These are phyloP conservation scores for Chaetomium olivaceum DNA, from an alignment of 2,329 filamentous ascomycete species.

Conservation along the genomic window DNA sequence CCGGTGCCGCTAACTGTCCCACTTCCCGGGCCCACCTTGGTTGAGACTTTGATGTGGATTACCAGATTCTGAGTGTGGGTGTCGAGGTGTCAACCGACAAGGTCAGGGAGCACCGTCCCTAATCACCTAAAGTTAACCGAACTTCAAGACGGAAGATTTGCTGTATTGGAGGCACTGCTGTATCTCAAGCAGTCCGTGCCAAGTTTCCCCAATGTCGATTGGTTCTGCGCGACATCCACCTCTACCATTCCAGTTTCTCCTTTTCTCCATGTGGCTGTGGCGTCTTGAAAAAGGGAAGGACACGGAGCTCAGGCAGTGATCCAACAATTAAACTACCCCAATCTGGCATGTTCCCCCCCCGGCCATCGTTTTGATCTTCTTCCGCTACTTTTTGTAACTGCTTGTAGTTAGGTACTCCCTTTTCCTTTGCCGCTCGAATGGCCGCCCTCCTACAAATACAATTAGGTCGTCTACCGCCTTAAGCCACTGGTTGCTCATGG, in stretches of 20 bases:
- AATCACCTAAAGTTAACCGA: neutral
- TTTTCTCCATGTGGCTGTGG: slow-evolving; percentile 20
- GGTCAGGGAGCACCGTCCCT: neutral
- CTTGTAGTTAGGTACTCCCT: neutral
- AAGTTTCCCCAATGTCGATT: slow-evolving; percentile 9
- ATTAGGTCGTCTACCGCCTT: neutral
- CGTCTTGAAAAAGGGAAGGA: slow-evolving; percentile 21
- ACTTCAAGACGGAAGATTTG: neutral
- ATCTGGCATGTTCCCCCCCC: slow-evolving; percentile 11
- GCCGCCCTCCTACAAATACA: neutral
- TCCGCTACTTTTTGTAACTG: neutral
- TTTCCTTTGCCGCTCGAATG: neutral
- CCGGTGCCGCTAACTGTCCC: neutral
- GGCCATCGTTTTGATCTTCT: neutral
- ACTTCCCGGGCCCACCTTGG: neutral
- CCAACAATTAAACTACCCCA: neutral
- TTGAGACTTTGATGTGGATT: neutral
- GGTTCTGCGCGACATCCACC: slow-evolving; percentile 24
- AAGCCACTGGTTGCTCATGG: neutral
- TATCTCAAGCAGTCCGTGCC: neutral
- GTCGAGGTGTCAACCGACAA: neutral
- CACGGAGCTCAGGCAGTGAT: slow-evolving; percentile 1
- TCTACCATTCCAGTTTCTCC: no score
- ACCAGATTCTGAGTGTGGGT: neutral
- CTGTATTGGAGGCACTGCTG: neutral